Evolutionary conservation across 2,329 filamentous ascomycete genomes (phyloP), one percentile per base, ranked within the genome.

Genomic region (Diaporthe nobilis): DNA sequence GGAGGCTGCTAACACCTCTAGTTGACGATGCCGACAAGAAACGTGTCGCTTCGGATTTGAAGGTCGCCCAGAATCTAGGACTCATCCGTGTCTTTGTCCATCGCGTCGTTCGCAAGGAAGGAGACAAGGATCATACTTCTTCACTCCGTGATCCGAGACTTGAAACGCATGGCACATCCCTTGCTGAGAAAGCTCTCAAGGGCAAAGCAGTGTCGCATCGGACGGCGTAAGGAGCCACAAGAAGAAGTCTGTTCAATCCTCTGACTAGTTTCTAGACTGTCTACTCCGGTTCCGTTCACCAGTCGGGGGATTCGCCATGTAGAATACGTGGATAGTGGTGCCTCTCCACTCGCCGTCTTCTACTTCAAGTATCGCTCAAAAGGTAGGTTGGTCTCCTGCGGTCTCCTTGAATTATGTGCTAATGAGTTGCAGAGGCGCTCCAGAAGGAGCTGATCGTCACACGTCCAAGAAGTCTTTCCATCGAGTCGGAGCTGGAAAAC

Each of bases 131-230:
- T 31, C 37, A 8, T 25, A 37, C 6, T 5, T 15, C 2, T 28
- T 8, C 6, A 6, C 3, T 22, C 17, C 31, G 1, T 39, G 10
- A 2, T 15, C 12, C 58, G 57, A 17, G 25, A 2, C 20, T 55
- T 22, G 49, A 13, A n/a, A 22, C n/a, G 1, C 39, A 51, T 0
- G 17, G 13, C 0, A 2, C 51, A 10, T 65, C 4, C 77, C 9
- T 85, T 2, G 77, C 83, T 0, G 83, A 85, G 58, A 81, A 84
- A 72, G 80, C 83, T 0, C 77, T 85, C 4, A 84, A 85, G 47
- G 83, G 83, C 10, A 80, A 79, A 61, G 79, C 81, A 0, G 75
- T 84, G 10, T 84, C 82, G 1, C 83, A 85, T 47, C 81, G 81
- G 6, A 82, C 82, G 20, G 78, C 68, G 83, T 84, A 75, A 75